Conservation (phyloP, 768 basidiomycete genomes). For the Serendipita indica region DNA sequence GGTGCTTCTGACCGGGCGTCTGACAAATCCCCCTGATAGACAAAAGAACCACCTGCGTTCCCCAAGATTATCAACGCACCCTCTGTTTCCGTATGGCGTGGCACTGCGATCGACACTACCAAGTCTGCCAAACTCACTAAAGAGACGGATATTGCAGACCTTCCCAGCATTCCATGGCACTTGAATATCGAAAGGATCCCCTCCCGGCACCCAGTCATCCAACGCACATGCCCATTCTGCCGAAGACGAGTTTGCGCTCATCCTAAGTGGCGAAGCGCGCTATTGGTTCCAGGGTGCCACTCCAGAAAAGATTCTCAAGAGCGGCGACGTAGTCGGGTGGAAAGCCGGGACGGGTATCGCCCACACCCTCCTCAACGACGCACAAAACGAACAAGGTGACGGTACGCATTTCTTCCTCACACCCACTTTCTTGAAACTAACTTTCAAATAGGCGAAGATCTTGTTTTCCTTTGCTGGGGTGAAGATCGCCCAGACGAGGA, state of each 20-base stretch:
- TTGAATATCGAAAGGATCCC: background rate
- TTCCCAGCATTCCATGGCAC: background rate
- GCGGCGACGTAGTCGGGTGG: constrained; percentile 16
- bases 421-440: background rate
- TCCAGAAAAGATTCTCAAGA: constrained; percentile 17
- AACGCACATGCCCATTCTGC: background rate
- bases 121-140: background rate
- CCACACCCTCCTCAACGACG: constrained; percentile 18
- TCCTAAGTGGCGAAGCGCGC: background rate
- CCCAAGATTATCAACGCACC: background rate
- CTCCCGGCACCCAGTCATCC: background rate
- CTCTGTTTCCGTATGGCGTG: background rate
- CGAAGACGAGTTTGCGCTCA: background rate
- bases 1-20: too few relatives aligned
- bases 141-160: background rate
- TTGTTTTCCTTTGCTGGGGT: background rate
- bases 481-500: background rate
- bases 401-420: constrained; percentile 14
- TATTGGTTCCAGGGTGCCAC: background rate
- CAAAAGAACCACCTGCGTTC: background rate
- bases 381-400: constrained; percentile 10
- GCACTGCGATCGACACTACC: background rate
- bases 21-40: background rate
- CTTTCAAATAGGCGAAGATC: background rate
- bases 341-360: constrained; percentile 16